Conservation (phyloP, 768 basidiomycete genomes). For the Dioszegia crocea region DNA sequence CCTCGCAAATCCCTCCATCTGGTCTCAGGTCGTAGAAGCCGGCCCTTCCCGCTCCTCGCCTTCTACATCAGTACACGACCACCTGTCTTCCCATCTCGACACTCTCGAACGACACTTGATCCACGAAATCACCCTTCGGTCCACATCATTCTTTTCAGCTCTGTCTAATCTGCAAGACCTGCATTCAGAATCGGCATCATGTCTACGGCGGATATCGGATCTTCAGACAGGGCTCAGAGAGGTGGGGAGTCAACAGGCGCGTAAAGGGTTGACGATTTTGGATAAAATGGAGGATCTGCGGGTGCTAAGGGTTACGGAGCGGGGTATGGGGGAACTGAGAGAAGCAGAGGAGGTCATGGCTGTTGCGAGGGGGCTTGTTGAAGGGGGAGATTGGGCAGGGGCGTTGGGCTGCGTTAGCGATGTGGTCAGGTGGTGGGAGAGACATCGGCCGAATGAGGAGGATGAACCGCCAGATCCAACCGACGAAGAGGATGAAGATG, state of each 20-base stretch:
- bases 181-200: constrained; percentile 79
- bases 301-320: constrained; percentile 55
- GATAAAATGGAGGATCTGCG: constrained; percentile 58
- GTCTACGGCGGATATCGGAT: constrained; percentile 68
- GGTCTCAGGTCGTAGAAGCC: constrained; percentile 57
- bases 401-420: constrained; percentile 58
- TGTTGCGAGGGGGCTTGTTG: constrained; percentile 68
- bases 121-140: constrained; percentile 82
- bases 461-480: constrained; percentile 7
- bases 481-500: not conserved
- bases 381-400: constrained; percentile 80
- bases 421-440: constrained; percentile 46
- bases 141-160: constrained; percentile 92
- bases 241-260: constrained; percentile 71
- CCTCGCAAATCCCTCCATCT: constrained; percentile 71
- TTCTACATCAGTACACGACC: constrained; percentile 63
- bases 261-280: constrained; percentile 73
- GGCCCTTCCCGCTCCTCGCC: constrained; percentile 16
- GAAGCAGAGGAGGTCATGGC: constrained; percentile 73
- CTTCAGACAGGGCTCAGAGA: constrained; percentile 68
- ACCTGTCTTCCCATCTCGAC: constrained; percentile 85
- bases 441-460: constrained; percentile 25
- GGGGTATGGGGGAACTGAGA: constrained; percentile 55
- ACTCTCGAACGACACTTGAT: constrained; percentile 91
- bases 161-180: constrained; percentile 89